Base-by-base conservation (phyloP, 2,329 filamentous ascomycete species). In the Tothia fuscella region DNA sequence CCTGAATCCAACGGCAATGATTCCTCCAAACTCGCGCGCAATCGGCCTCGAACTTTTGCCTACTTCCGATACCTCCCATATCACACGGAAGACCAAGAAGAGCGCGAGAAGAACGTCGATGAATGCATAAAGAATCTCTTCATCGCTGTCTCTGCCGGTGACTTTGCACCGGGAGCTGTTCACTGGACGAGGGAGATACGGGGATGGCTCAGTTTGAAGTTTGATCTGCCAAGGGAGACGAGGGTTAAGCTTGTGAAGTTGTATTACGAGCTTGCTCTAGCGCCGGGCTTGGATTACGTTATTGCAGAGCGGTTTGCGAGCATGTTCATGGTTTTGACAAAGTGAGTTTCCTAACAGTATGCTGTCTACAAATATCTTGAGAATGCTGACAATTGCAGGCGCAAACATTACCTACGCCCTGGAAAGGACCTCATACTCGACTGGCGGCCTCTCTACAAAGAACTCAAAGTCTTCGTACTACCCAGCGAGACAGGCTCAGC, bases 161-260 rank as follows among this genome's bases (percentile, higher is more conserved):
- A 98, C 62, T 96, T 96, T 62, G 80, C 82, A 19, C 85, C 89
- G 0, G 91, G 91, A 25, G 91, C 89, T 21, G 71, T 94, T 47
- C 89, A 98, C 63, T 98, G 91, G 91, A 95, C 91, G 13, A 79
- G 89, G 51, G 91, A 98, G 72, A 79, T 98, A 36, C 78, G 88
- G 56, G 85, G 82, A 62, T 98, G 93, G 91, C 71, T 98, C 50
- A 83, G 82, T 41, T 77, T 98, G 62, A 98, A 98, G 70, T 98
- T 98, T 58, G 89, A 98, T 64, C 86, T 94, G 58, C 85, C 86
- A 36, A 78, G 84, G 53, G 80, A 82, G 57, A 78, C 88, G 50
- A 75, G 93, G 44, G 78, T 87, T 37, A 85, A 77, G 60, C 74
- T 98, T 22, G 83, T 91, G 22, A 83, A 81, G 64, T 71, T 98